A percentile compares a stretch with the other conserved stretches of the same genome.
Evolutionary conservation across 2,329 filamentous ascomycete species (phyloP).

Genomic region (Colletotrichum orchidophilum): DNA sequence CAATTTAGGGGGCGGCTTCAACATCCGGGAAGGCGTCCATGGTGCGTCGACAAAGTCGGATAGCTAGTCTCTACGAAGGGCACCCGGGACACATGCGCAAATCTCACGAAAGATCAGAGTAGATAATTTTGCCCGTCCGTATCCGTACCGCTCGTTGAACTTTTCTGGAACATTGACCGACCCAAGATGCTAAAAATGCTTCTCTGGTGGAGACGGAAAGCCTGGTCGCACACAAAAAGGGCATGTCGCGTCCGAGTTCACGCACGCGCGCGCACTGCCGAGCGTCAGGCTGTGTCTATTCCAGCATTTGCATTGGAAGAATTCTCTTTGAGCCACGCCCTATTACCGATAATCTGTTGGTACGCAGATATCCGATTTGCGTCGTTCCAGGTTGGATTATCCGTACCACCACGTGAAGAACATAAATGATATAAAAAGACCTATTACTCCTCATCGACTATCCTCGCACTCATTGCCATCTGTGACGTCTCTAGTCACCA

Average conservation of each 20-base stretch:
- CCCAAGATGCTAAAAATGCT: slow-evolving; percentile 26
- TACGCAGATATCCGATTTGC: neutral
- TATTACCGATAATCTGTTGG: neutral
- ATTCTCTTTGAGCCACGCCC: neutral
- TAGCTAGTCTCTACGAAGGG: neutral
- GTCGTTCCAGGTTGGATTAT: no score
- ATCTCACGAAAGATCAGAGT: neutral
- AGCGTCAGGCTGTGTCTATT: neutral
- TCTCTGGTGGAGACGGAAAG: slow-evolving; percentile 15
- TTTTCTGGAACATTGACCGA: neutral
- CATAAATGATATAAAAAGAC: neutral
- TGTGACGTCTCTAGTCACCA: neutral
- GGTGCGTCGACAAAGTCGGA: neutral
- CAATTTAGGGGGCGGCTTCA: neutral
- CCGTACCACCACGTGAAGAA: no score
- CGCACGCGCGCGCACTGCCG: slow-evolving; percentile 4
- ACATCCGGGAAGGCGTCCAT: neutral
- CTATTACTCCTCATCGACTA: neutral
- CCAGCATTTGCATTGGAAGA: neutral
- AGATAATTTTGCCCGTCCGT: neutral
- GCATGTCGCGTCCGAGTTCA: slow-evolving; percentile 3
- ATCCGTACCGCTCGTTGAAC: neutral
- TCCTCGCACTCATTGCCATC: neutral
- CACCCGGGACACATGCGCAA: neutral
- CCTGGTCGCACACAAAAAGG: neutral